These are phyloP conservation scores for Backusella psychrophila DNA, from an alignment of 192 early-diverging fungal genomes.

Conservation along the genomic window DNA sequence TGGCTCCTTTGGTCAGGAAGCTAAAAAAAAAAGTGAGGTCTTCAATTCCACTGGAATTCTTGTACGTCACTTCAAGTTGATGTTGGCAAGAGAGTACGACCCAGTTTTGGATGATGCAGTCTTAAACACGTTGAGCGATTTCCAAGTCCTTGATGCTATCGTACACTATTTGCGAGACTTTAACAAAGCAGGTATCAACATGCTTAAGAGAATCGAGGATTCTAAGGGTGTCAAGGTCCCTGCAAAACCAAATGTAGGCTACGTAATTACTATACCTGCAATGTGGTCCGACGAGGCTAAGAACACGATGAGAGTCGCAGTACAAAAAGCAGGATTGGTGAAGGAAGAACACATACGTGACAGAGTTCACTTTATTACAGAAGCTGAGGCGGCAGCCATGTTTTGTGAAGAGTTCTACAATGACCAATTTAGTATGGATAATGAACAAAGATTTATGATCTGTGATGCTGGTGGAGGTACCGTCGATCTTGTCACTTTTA, in stretches of 20 bases:
- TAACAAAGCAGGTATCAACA: not conserved
- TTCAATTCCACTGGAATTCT: not conserved
- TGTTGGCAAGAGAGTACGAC: not conserved
- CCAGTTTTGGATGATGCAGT: not conserved
- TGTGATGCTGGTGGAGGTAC: slow-evolving; percentile 55
- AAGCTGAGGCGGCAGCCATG: slow-evolving; percentile 55
- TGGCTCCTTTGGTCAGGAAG: not conserved
- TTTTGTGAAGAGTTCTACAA: slow-evolving; percentile 46
- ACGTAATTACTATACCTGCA: not conserved
- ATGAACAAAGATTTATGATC: slow-evolving; percentile 45
- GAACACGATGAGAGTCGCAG: slow-evolving; percentile 51
- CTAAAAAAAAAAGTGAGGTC: not conserved
- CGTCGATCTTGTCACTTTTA: slow-evolving; percentile 52
- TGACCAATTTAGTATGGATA: slow-evolving; percentile 33
- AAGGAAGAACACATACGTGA: slow-evolving; percentile 25
- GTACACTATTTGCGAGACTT: not conserved
- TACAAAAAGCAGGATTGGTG: slow-evolving; percentile 51
- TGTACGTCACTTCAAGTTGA: not conserved
- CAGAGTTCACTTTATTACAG: slow-evolving; percentile 41
- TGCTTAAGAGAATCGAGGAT: not conserved
- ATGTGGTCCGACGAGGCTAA: slow-evolving; percentile 49
- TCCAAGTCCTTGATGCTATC: not conserved
- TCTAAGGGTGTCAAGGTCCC: not conserved
- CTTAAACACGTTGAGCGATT: not conserved
- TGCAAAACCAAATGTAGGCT: not conserved